Base-by-base conservation (phyloP, 257 asterid species). In the Plantago ovata region DNA sequence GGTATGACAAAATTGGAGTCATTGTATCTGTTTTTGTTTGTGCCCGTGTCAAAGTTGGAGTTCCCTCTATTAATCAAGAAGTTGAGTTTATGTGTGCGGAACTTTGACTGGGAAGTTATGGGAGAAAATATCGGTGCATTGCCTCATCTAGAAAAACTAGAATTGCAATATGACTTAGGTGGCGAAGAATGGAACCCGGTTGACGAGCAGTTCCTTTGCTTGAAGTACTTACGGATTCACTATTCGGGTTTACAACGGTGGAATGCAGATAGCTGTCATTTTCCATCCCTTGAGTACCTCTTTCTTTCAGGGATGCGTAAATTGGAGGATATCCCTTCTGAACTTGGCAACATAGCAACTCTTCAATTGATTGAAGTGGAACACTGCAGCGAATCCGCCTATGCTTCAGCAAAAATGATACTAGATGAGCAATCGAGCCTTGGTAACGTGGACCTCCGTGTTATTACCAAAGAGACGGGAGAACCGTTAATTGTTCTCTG, bases 291-390 rank as follows among this genome's bases (percentile, higher is more conserved):
- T 5, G 63, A 55, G 24, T 10, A 12, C 22, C 62, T 53, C 1
- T 9, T 13, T 28, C 22, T 64, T 19, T 2, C 2, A 2, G 1
- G 11, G 1, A 12, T 43, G 38, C 0, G 1, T 12, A 7, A 7
- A 3, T 50, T 69, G 24, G 28, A 48, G 28, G 65, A 56, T 49
- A 56, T 69, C 33, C 69, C 69, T 16, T 21, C 42, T 18, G 41
- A 18, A 19, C 41, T 69, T 0, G 65, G 74, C 23, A 61, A 62
- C 6, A 69, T 62, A 56, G 14, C 54, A 45, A 58, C 75, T 7
- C 71, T 70, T 21, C 3, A 10, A 58, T 1, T 1, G 4, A 36
- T 69, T 52, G 0, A 21, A 12, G 11, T 62, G 56, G 10, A 8
- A 3, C 28, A 12, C 2, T 69, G 69, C 60, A 47, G 28, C 10